Evolutionary conservation across 1,284 basidiomycete genomes (phyloP).

Genomic region (Fistulina hepatica): DNA sequence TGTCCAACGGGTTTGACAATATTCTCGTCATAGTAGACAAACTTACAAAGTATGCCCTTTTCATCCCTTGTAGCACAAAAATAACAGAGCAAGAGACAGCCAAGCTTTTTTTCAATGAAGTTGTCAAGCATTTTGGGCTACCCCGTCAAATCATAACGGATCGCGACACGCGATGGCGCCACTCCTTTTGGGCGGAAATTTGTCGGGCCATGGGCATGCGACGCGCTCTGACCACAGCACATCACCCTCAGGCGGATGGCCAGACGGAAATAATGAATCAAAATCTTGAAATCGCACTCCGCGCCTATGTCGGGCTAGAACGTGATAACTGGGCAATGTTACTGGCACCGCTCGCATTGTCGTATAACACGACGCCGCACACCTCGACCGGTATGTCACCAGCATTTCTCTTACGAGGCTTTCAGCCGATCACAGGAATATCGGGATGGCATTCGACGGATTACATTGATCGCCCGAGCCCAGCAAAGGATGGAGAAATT

Average conservation of each 20-base stretch:
- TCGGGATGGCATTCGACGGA: not conserved
- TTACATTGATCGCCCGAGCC: not conserved
- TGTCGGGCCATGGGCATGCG: conserved; percentile 17
- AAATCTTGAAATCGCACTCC: conserved; percentile 22
- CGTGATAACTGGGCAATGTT: conserved; percentile 14
- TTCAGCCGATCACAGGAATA: conserved; percentile 13
- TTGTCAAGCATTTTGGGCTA: conserved; percentile 15
- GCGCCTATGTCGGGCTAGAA: conserved; percentile 15
- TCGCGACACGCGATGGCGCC: conserved; percentile 17
- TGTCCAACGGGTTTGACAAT: conserved; percentile 19
- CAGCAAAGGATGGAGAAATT: not conserved
- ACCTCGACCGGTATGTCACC: conserved; percentile 16
- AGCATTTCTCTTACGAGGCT: conserved; percentile 19
- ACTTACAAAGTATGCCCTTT: conserved; percentile 30
- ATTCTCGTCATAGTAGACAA: conserved; percentile 25
- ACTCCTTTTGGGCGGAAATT: conserved; percentile 17
- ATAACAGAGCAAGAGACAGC: conserved; percentile 15
- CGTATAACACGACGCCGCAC: conserved; percentile 19
- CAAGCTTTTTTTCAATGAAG: conserved; percentile 18
- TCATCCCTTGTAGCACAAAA: conserved; percentile 23
- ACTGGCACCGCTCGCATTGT: conserved; percentile 10
- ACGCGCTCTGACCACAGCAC: conserved; percentile 18
- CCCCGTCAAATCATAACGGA: conserved; percentile 20
- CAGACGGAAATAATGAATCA: conserved; percentile 25
- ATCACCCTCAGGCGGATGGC: conserved; percentile 26